Evolutionary conservation across 495 filamentous ascomycete genomes (phyloP).

Genomic region (Trypethelium eluteriae): DNA sequence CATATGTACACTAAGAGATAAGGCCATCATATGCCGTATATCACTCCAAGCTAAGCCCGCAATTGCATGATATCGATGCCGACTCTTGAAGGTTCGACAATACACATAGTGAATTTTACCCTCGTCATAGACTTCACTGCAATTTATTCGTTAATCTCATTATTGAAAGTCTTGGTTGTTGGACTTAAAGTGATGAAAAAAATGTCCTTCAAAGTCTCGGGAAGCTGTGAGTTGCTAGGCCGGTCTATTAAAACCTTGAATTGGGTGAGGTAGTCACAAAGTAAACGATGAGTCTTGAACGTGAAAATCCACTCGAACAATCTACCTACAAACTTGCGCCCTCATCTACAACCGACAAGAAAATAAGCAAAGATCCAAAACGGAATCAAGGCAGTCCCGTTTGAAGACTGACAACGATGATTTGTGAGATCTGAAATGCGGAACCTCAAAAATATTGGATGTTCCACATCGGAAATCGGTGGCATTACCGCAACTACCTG

Average conservation of each 20-base stretch:
- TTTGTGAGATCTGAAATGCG: conserved; percentile 26
- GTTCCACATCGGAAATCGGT: conserved; percentile 26
- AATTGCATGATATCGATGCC: not conserved
- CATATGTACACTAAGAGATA: not conserved
- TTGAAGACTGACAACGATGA: not conserved
- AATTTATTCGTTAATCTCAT: no score
- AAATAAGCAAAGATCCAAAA: no score
- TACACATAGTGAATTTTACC: no score
- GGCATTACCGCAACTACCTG: conserved; percentile 31
- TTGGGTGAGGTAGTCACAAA: no score
- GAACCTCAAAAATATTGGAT: conserved; percentile 31
- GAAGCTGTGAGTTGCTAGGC: no score
- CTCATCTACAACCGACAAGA: no score
- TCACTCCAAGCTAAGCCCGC: not conserved
- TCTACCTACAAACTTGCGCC: not conserved
- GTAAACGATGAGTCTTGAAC: not conserved
- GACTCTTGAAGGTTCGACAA: not conserved
- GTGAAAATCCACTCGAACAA: not conserved
- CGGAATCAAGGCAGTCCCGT: no score
- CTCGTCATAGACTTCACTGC: no score
- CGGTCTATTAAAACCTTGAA: no score
- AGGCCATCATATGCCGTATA: not conserved
- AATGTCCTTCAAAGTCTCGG: no score
- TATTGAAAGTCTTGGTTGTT: no score
- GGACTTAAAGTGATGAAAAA: no score